Conservation (phyloP, 805 yeast species). For the Myxozyma geophila region DNA sequence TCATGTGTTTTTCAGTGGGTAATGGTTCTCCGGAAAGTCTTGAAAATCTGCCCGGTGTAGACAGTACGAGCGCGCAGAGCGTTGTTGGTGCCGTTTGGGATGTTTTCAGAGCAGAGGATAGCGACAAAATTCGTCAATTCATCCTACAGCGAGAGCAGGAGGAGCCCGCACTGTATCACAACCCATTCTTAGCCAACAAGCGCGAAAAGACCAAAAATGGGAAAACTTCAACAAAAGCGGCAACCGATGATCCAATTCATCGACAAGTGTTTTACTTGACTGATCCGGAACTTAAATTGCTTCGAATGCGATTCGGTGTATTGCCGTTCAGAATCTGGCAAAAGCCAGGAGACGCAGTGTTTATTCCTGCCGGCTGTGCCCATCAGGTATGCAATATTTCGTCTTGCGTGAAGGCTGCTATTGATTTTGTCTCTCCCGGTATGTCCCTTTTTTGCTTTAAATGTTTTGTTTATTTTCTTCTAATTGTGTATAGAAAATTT, state of each 20-base stretch:
- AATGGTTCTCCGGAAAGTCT: conserved; percentile 19
- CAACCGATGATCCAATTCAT: conserved; percentile 33
- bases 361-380: conserved; percentile 36
- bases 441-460: neutral
- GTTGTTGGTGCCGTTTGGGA: conserved; percentile 35
- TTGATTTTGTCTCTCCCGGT: conserved; percentile 36
- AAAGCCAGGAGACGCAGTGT: conserved; percentile 36
- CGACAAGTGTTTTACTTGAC: conserved; percentile 32
- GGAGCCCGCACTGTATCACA: conserved; percentile 23
- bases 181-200: conserved; percentile 16
- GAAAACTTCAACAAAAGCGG: conserved; percentile 2
- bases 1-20: conserved; percentile 26
- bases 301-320: conserved; percentile 25
- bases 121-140: conserved; percentile 24
- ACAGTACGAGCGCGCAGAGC: neutral
- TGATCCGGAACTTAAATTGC: conserved; percentile 25
- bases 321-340: conserved; percentile 31
- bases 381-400: conserved; percentile 35
- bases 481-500: conserved; percentile 19
- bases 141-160: conserved; percentile 31
- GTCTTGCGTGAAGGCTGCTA: conserved; percentile 31
- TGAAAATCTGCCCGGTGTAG: conserved; percentile 22
- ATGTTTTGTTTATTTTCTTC: neutral
- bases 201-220: conserved; percentile 16
- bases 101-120: conserved; percentile 30